A percentile compares a stretch with the other conserved stretches of the same genome.
These are phyloP conservation scores for Diaporthe longicolla DNA, from an alignment of 2,329 filamentous ascomycete genomes.

Conservation along the genomic window DNA sequence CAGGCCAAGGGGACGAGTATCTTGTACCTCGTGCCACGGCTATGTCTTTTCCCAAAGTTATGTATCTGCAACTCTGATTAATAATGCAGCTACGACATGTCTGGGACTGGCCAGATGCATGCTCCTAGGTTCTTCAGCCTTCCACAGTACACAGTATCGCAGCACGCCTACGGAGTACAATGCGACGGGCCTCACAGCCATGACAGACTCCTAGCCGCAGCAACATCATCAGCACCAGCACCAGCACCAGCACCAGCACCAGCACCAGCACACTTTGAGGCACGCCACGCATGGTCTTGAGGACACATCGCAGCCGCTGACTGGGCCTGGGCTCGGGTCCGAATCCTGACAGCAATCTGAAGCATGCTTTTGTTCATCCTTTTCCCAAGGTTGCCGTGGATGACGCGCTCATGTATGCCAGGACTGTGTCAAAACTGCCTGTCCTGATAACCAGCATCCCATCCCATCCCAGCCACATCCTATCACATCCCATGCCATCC, in stretches of 20 bases:
- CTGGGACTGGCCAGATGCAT: not conserved
- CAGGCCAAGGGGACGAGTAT: not conserved
- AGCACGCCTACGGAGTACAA: no score
- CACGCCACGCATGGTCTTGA: conserved; percentile 15
- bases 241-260: not conserved
- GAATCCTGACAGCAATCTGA: conserved; percentile 18
- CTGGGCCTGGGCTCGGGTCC: conserved; percentile 11
- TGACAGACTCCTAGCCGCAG: not conserved
- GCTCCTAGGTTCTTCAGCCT: conserved; percentile 23
- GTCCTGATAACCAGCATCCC: not conserved
- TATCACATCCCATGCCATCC: not conserved
- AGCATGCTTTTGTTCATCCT: conserved; percentile 14
- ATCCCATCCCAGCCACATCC: not conserved
- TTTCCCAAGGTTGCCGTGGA: conserved; percentile 6
- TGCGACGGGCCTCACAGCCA: not conserved
- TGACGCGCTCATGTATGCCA: conserved; percentile 28
- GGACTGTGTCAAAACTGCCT: not conserved
- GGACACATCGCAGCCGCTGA: conserved; percentile 30
- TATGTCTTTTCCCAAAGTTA: not conserved
- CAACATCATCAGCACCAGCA: not conserved
- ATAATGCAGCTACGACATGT: conserved; percentile 16
- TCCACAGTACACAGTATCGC: no score
- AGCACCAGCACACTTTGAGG: not conserved
- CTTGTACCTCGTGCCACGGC: not conserved
- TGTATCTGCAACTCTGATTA: conserved; percentile 2